Evolutionary conservation across 208 protist species (phyloP), one percentile per base, ranked within the genome.

Genomic region (Leishmania tarentolae): DNA sequence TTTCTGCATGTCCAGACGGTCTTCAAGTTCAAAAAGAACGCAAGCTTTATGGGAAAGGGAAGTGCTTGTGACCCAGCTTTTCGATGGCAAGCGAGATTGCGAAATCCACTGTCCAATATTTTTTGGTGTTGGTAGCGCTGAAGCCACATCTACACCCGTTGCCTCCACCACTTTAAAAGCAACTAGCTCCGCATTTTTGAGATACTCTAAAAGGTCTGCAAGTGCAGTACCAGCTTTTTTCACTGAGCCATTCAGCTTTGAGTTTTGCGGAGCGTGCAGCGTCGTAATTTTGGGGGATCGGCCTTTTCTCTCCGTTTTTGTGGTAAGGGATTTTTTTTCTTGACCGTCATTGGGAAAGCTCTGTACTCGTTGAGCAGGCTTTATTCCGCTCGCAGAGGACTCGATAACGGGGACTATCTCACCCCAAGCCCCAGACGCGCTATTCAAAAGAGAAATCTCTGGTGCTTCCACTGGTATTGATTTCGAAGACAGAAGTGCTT

Each of bases 11-110:
- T 47, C 74, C 28, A 19, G 15, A 31, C 37, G 13, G 37, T 63
- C 47, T 52, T 53, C 61, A 17, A 80, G 19, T 31, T 74, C 47
- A 17, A 85, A 69, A 78, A 85, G 9, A 4, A 63, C 76, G n/a
- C 0, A 59, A 31, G 82, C 82, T 28, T 37, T 40, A 3, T 8
- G 40, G 24, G 82, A 24, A 5, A 81, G 42, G 47, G 63, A 28
- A 8, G 65, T 75, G 19, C 69, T 78, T 11, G 82, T 85, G 7
- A 81, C 71, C 82, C 82, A 85, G 63, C 82, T 75, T 28, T 85
- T 85, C 1, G 82, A 81, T 9, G 82, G 46, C n/a, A 81, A 40
- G 40, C 68, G 71, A n/a, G 17, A 71, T 37, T 61, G 68, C 13
- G 75, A 72, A 4, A 85, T n/a, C 8, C 61, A 46, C 31, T 31